These are phyloP conservation scores for Termitomyces sp. DNA, from an alignment of 768 basidiomycete genomes.

Conservation along the genomic window DNA sequence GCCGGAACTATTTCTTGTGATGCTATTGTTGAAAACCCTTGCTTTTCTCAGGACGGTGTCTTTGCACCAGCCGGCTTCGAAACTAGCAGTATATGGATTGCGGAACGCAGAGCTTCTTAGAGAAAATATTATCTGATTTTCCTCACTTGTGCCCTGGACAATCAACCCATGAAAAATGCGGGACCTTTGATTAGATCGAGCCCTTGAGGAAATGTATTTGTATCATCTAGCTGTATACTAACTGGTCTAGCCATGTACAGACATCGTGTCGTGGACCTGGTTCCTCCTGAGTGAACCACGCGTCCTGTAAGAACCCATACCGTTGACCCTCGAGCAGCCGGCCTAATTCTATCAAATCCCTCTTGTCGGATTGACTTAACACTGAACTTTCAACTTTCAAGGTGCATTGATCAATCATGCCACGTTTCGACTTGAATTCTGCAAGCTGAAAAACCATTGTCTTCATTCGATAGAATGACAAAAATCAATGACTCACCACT, in stretches of 20 bases:
- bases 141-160: background rate
- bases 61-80: conserved; percentile 65
- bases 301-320: conserved; percentile 28
- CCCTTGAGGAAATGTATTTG: background rate
- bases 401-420: conserved; percentile 49
- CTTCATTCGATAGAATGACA: background rate
- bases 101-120: conserved; percentile 42
- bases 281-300: background rate
- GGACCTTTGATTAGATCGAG: background rate
- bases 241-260: conserved; percentile 15
- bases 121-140: conserved; percentile 21
- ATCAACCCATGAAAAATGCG: background rate
- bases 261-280: conserved; percentile 12
- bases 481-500: conserved; percentile 29
- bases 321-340: conserved; percentile 22
- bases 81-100: conserved; percentile 72
- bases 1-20: background rate
- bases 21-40: background rate
- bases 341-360: conserved; percentile 6
- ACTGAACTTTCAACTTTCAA: conserved; percentile 22
- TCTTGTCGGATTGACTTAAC: conserved; percentile 3
- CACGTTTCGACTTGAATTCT: conserved; percentile 58
- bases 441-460: conserved; percentile 28
- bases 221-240: conserved; percentile 6
- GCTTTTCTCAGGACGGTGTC: conserved; percentile 50